Base-by-base conservation (phyloP, 768 basidiomycete genomes). In the Collybia sordida region DNA sequence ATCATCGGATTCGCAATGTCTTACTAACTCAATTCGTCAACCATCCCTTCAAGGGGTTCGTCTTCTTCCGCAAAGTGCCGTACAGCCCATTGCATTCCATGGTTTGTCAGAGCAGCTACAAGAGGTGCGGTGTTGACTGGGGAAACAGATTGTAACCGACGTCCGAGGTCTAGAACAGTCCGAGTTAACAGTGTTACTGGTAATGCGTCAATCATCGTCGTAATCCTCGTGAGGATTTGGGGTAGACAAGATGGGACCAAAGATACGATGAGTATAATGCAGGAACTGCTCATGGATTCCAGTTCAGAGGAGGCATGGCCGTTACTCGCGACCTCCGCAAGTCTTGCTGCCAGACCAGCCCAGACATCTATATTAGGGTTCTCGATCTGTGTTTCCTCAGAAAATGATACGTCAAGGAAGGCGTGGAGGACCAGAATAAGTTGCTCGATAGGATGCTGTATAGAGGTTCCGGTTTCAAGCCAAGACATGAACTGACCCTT, bases 51-150 rank as follows among this genome's bases (percentile, higher is more conserved):
- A 11, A 51, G 55, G 7, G 39, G 45, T 17, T 61, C 53, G 11
- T 59, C 55, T 2, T 62, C 62, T 1, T 72, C 69, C 0, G 77
- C 72, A 49, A 83, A 67, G 19, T 64, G 60, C 36, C 76, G 69
- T 3, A 83, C 77, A 12, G 77, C 73, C 77, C 81, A 81, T 46
- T 80, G 75, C 57, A 86, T 58, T 1, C 71, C 75, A 41, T 70
- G 67, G 42, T 84, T 75, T 6, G 76, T 59, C 7, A 83, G 51
- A 21, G 39, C 58, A 2, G 61, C 59, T 11, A 69, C 46, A n/a
- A 65, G 25, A 21, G 46, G 36, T 17, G 60, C 63, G 0, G 66
- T 65, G 9, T 58, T 61, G 27, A 51, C 35, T n/a, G 63, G 42
- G 36, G 45, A 25, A 6, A 36, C 49, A 4, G 43, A 45, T 28